Evolutionary conservation across 2,329 filamentous ascomycete species (phyloP).

Genomic region (Beauveria pseudobassiana): DNA sequence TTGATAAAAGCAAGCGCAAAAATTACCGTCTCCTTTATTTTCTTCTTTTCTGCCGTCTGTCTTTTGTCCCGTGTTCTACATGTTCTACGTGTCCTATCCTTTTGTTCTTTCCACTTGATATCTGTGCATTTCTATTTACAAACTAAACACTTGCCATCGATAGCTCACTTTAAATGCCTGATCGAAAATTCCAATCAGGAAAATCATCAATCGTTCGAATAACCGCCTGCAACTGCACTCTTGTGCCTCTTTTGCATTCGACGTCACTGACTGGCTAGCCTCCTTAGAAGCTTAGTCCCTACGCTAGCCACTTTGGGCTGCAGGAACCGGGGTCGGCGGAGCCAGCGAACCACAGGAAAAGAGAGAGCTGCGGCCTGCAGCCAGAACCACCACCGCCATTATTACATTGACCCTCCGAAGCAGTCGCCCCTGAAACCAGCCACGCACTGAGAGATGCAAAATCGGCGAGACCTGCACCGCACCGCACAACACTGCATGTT

Average conservation of each 20-base stretch:
- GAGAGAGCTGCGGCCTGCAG: not conserved
- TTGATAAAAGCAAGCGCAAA: too few relatives aligned
- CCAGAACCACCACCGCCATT: not conserved
- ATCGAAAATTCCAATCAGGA: too few relatives aligned
- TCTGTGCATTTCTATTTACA: too few relatives aligned
- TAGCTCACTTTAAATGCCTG: too few relatives aligned
- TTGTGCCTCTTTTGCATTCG: not conserved
- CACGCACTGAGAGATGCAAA: not conserved
- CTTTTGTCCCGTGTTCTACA: too few relatives aligned
- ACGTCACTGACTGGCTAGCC: not conserved
- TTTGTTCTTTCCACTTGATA: too few relatives aligned
- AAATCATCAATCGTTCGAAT: not conserved
- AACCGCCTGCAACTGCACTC: not conserved
- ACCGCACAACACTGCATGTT: not conserved
- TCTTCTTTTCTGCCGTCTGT: too few relatives aligned
- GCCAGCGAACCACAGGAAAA: not conserved
- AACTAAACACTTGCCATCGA: too few relatives aligned
- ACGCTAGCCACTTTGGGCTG: too few relatives aligned
- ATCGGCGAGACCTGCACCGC: not conserved
- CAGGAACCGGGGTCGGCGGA: not conserved
- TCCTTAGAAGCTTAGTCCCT: not conserved
- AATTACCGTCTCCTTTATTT: too few relatives aligned
- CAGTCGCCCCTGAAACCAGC: constrained; percentile 11
- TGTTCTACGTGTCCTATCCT: too few relatives aligned
- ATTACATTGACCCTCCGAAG: not conserved